A percentile compares a stretch with the other conserved stretches of the same genome.
Evolutionary conservation across 805 yeast genomes (phyloP).

Genomic region (Ascoidea rubescens): DNA sequence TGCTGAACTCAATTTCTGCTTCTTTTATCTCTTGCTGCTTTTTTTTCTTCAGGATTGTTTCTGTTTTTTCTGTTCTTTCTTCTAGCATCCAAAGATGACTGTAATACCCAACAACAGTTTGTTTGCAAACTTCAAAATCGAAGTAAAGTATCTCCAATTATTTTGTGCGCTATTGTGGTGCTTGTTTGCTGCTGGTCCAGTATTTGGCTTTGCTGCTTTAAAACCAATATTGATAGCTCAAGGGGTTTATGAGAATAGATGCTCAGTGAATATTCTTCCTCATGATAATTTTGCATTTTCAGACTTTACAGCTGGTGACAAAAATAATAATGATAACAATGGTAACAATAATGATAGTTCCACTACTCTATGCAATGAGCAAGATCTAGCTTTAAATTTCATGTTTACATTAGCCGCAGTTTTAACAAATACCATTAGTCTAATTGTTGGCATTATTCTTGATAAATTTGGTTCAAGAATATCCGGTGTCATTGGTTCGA

Average conservation of each 20-base stretch:
- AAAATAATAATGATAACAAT: conserved; percentile 61
- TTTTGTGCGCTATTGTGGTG: conserved; percentile 78
- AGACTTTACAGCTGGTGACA: conserved; percentile 30
- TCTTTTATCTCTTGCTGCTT: no score
- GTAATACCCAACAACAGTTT: no score
- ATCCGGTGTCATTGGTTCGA: conserved; percentile 63
- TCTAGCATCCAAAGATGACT: no score
- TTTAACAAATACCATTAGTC: conserved; percentile 69
- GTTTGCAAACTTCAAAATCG: not conserved
- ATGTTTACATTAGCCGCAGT: conserved; percentile 83
- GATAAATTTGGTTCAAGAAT: conserved; percentile 73
- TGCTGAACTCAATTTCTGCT: no score
- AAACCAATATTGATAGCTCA: conserved; percentile 71
- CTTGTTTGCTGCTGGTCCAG: conserved; percentile 80
- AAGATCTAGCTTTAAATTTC: conserved; percentile 69
- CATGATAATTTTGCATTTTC: conserved; percentile 62
- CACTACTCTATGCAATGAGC: conserved; percentile 22
- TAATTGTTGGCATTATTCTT: conserved; percentile 68
- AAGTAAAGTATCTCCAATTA: conserved; percentile 35
- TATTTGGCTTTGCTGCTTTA: conserved; percentile 91
- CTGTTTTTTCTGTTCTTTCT: no score
- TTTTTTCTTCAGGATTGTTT: no score
- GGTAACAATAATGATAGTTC: conserved; percentile 42
- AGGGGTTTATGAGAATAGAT: conserved; percentile 57
- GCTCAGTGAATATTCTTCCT: conserved; percentile 23